Conservation (phyloP, 225 moss, liverwort and hornwort genomes). For the Antitrichia curtipendula region DNA sequence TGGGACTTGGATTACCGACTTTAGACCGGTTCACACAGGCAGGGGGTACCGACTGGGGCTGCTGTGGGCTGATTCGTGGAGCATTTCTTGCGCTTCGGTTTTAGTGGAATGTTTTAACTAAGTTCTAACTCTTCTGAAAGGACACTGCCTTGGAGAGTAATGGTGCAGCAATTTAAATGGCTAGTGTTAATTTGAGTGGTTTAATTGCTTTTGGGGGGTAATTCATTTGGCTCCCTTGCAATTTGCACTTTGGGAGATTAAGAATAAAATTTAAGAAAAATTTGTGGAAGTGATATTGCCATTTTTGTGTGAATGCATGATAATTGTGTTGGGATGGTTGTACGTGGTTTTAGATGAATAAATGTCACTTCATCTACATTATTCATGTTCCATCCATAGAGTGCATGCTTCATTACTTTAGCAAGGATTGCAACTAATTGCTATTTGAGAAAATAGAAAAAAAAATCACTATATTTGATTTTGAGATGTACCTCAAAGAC, state of each 20-base stretch:
- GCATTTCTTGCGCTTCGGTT: neutral
- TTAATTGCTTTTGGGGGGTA: neutral
- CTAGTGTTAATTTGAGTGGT: neutral
- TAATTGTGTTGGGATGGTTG: neutral
- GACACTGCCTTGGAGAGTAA: neutral
- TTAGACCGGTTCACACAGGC: neutral
- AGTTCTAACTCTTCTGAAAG: neutral
- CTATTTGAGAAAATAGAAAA: neutral
- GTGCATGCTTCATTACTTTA: neutral
- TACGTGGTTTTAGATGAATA: neutral
- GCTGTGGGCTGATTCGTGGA: neutral
- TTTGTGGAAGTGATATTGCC: fast-evolving
- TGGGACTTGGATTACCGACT: constrained; percentile 15
- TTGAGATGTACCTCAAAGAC: neutral
- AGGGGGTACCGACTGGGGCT: neutral
- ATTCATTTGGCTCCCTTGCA: neutral
- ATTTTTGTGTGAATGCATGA: neutral
- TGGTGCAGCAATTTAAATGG: neutral
- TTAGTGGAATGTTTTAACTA: neutral
- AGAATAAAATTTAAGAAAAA: neutral
- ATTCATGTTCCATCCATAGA: neutral
- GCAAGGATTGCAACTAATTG: too few species aligned
- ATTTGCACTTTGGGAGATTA: too few species aligned
- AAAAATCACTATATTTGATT: fast-evolving
- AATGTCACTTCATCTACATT: neutral